phyloP scores from a whole-genome alignment of 768 basidiomycete genomes.

The Tricholoma bakamatsutake region DNA sequence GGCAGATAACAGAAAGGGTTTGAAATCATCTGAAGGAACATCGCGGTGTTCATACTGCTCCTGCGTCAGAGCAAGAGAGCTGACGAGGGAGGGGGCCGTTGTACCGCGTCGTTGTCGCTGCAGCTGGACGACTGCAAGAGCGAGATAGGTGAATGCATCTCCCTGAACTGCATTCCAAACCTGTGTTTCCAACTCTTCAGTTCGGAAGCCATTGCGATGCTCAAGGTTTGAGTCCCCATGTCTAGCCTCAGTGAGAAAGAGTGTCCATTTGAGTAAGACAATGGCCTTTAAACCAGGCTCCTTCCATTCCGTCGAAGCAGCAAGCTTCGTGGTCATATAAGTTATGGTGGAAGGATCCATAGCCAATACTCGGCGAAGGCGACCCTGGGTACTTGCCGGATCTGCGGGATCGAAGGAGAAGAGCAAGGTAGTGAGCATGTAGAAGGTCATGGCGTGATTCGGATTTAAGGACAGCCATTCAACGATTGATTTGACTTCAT shows the following conservation, averaged over 20 bases:
- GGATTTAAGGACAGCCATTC: slow-evolving; percentile 66
- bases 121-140: slow-evolving; percentile 51
- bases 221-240: slow-evolving; percentile 64
- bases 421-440: slow-evolving; percentile 60
- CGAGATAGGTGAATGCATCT: slow-evolving; percentile 72
- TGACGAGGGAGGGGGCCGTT: slow-evolving; percentile 30
- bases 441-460: slow-evolving; percentile 64
- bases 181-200: slow-evolving; percentile 76
- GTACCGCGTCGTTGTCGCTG: slow-evolving; percentile 35
- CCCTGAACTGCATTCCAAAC: slow-evolving; percentile 82
- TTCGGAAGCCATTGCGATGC: slow-evolving; percentile 57
- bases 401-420: slow-evolving; percentile 63
- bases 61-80: slow-evolving; percentile 24
- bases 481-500: slow-evolving; percentile 58
- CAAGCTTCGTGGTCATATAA: slow-evolving; percentile 56
- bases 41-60: slow-evolving; percentile 44
- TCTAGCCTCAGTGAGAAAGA: slow-evolving; percentile 75
- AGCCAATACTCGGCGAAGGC: slow-evolving; percentile 41
- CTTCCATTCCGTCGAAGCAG: slow-evolving; percentile 54
- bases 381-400: slow-evolving; percentile 39
- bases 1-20: slow-evolving; percentile 45
- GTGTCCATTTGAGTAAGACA: slow-evolving; percentile 80
- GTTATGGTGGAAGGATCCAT: slow-evolving; percentile 40
- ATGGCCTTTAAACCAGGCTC: slow-evolving; percentile 66
- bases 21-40: slow-evolving; percentile 46